Percentiles rank a stretch among this genome's conserved stretches.
These are phyloP conservation scores for Trypanosoma lewisi DNA, from an alignment of 208 protist species.

Conservation along the genomic window DNA sequence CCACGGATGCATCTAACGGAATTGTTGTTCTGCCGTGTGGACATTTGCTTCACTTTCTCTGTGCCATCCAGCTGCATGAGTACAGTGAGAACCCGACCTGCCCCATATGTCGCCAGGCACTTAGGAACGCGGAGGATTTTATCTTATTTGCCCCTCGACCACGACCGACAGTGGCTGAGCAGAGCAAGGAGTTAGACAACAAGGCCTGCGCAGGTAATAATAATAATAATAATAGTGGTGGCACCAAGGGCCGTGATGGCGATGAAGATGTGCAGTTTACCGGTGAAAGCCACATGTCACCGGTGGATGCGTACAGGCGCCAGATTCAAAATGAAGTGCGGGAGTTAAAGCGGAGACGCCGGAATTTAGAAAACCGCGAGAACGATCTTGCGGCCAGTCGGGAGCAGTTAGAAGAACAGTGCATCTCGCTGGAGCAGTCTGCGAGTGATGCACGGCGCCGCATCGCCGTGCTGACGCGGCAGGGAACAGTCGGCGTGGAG, in stretches of 20 bases:
- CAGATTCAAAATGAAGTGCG: constrained; percentile 35
- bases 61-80: constrained; percentile 67
- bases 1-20: not conserved
- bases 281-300: constrained; percentile 37
- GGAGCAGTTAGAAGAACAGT: constrained; percentile 64
- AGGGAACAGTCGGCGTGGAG: constrained; percentile 18
- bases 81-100: constrained; percentile 40
- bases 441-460: constrained; percentile 36
- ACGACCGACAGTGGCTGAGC: constrained; percentile 20
- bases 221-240: constrained; percentile 31
- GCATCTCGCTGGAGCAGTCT: constrained; percentile 38
- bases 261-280: constrained; percentile 31
- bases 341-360: constrained; percentile 33
- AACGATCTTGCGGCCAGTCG: constrained; percentile 34
- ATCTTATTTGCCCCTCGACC: constrained; percentile 46
- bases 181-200: not conserved
- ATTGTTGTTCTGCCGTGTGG: constrained; percentile 52
- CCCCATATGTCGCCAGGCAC: constrained; percentile 63
- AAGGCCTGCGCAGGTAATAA: constrained; percentile 6
- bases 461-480: constrained; percentile 35
- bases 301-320: constrained; percentile 47
- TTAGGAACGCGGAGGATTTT: constrained; percentile 33
- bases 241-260: not conserved
- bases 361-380: constrained; percentile 39
- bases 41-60: constrained; percentile 74